phyloP scores from a whole-genome alignment of 345 rosid species.

The Lagerstroemia speciosa region DNA sequence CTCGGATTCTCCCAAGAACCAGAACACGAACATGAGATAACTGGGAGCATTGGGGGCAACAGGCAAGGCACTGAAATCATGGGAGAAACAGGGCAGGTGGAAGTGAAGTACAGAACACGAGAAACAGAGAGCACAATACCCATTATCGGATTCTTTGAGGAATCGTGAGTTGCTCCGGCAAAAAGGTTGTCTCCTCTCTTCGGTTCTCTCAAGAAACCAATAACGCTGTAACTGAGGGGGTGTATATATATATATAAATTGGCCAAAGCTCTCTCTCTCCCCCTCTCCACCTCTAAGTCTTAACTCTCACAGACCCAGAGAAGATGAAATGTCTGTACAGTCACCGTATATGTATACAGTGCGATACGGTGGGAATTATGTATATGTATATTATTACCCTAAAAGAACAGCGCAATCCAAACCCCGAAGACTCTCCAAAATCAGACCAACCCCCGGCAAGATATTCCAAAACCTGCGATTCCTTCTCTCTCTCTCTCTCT shows the following conservation, averaged over 20 bases:
- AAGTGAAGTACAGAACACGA: slow-evolving; percentile 10
- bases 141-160: background rate
- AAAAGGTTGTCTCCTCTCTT: slow-evolving; percentile 3
- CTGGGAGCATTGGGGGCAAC: slow-evolving; percentile 2
- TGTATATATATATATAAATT: background rate
- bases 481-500: background rate
- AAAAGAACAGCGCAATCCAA: slow-evolving; percentile 1
- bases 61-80: slow-evolving; percentile 12
- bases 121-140: slow-evolving; percentile 5
- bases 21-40: background rate
- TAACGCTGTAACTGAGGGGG: slow-evolving; percentile 9
- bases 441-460: slow-evolving; percentile 51
- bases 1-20: background rate
- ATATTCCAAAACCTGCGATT: slow-evolving; percentile 65
- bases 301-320: background rate
- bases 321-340: slow-evolving; percentile 13
- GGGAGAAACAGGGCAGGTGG: slow-evolving; percentile 5
- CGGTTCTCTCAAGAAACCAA: slow-evolving; percentile 14
- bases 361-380: background rate
- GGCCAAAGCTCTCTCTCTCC: slow-evolving; percentile 14
- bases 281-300: background rate
- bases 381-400: background rate
- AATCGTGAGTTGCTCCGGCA: background rate
- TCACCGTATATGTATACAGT: background rate
- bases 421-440: slow-evolving; percentile 8